These are phyloP conservation scores for Carex parvula DNA, from an alignment of 176 grass and related monocot genomes.

Conservation along the genomic window DNA sequence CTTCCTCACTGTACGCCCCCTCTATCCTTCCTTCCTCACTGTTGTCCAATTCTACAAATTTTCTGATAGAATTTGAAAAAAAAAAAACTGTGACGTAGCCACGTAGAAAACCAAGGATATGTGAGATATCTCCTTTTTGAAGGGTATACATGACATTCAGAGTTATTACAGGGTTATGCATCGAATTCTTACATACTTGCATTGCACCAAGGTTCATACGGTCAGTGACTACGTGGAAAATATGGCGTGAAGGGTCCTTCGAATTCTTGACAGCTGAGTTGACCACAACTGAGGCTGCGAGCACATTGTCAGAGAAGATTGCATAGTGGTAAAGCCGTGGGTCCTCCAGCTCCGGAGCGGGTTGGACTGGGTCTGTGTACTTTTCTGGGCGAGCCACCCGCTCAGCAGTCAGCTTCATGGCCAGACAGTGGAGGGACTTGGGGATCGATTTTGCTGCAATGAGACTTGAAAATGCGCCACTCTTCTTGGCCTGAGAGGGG, in stretches of 20 bases:
- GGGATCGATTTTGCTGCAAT: slow-evolving; percentile 99
- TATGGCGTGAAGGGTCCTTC: slow-evolving; percentile 62
- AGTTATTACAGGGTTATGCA: neutral
- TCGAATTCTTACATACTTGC: slow-evolving; percentile 54
- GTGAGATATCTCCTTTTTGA: neutral
- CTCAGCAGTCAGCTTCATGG: slow-evolving; percentile 89
- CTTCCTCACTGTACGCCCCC: neutral
- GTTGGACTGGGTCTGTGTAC: slow-evolving; percentile 51
- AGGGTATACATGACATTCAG: neutral
- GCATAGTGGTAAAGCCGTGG: slow-evolving; percentile 89
- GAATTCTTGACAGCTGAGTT: slow-evolving; percentile 83
- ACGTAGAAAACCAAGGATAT: neutral
- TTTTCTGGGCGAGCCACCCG: slow-evolving; percentile 56
- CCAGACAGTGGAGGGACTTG: slow-evolving; percentile 91
- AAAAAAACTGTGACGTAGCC: neutral
- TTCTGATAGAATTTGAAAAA: neutral
- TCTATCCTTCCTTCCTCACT: neutral
- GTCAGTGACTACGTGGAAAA: slow-evolving; percentile 96
- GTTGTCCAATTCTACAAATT: neutral
- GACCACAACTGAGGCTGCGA: slow-evolving; percentile 89
- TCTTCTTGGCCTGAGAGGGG: slow-evolving; percentile 60
- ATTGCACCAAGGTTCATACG: slow-evolving; percentile 99
- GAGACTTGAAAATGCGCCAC: slow-evolving; percentile 84
- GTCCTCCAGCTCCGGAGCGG: slow-evolving; percentile 55
- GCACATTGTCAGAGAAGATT: slow-evolving; percentile 98